These are phyloP conservation scores for Tricholoma matsutake DNA, from an alignment of 768 basidiomycete species.

Conservation along the genomic window DNA sequence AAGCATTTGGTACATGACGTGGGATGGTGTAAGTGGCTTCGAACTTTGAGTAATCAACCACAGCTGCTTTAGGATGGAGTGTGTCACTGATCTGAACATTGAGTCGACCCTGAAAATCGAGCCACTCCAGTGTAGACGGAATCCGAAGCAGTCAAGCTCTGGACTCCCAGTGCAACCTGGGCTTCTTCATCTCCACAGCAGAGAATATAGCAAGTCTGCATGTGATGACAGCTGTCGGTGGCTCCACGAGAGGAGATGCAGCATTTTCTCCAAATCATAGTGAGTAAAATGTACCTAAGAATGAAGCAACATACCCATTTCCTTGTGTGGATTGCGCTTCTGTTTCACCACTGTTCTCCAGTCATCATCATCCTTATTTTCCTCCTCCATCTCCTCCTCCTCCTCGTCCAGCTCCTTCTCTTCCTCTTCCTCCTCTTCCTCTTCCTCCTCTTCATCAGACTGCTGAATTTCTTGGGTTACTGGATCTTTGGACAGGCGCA, in stretches of 20 bases:
- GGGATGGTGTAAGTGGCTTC: neutral
- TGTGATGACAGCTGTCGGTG: neutral
- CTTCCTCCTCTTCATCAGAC: neutral
- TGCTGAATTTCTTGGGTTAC: neutral
- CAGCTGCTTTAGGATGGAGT: neutral
- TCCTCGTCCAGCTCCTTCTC: neutral
- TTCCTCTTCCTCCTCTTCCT: too few species aligned
- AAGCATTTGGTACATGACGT: neutral
- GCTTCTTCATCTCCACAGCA: neutral
- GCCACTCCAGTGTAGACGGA: neutral
- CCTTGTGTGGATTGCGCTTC: neutral
- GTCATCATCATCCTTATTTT: neutral
- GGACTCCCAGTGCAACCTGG: neutral
- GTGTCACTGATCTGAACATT: neutral
- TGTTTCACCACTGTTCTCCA: neutral
- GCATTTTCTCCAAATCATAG: neutral
- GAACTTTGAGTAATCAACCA: neutral
- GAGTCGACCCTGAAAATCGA: neutral
- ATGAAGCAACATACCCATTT: neutral
- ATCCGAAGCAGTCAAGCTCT: neutral
- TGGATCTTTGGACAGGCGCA: neutral
- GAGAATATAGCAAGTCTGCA: neutral
- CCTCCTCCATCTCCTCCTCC: conserved; percentile 3
- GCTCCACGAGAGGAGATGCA: neutral
- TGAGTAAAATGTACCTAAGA: neutral